Evolutionary conservation across 495 filamentous ascomycete species (phyloP), one percentile per base, ranked within the genome.

Genomic region (Choiromyces venosus): DNA sequence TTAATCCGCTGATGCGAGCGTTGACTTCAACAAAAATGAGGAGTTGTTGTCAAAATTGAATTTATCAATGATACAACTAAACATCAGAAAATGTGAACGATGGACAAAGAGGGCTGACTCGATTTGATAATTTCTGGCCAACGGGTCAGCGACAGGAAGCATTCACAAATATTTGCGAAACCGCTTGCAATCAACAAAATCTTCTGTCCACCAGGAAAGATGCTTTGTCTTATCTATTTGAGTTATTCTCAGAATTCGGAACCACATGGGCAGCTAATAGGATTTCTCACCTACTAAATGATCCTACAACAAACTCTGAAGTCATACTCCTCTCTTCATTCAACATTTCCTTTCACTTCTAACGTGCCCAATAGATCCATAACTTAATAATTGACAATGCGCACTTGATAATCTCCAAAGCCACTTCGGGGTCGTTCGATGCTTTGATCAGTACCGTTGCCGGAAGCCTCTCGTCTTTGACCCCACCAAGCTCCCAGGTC

Each of bases 81-180:
- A 76, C 38, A 35, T 65, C 65, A 44, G n/a, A 61, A 61, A 56
- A 61, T 29, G 52, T 29, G 52, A 61, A 29, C 52, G 52, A 61
- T 61, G 52, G 52, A 61, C 52, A 61, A 12, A 77, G 56, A 73
- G 66, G 72, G 75, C 75, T 77, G 72, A 77, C 75, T 33, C 68
- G 69, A 69, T 65, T 77, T 61, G 52, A 61, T 61, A 61, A 61
- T 61, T 61, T 61, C 52, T 61, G 52, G 52, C 52, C 52, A 61
- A 77, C 64, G 69, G 40, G 73, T 42, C 74, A 77, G 75, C 75
- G 75, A 69, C 74, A 70, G 35, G 52, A 73, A 36, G 74, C 75
- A 61, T 73, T 77, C 65, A 67, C 61, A 29, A 74, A 74, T 36
- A 77, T 77, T 61, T 77, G 70, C 72, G 56, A 69, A 44, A 64